Percentiles rank a stretch among this genome's conserved stretches.
Conservation (phyloP, 495 filamentous ascomycete genomes). For the Xylaria cubensis region DNA sequence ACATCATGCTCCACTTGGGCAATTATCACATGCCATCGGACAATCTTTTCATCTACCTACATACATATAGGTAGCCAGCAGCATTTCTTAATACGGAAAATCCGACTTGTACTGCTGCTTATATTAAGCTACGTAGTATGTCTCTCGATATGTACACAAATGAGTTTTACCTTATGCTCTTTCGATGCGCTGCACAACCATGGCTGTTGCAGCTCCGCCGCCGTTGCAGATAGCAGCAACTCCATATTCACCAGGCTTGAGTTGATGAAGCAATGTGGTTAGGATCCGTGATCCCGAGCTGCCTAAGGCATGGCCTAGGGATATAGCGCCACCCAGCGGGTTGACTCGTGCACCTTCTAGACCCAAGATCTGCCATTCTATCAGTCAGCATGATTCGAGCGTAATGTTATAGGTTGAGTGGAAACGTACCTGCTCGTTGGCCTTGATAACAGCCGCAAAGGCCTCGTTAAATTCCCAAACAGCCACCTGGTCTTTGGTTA, state of each 20-base stretch:
- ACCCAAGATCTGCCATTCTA: constrained; percentile 68
- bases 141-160: not conserved
- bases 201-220: constrained; percentile 86
- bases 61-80: not conserved
- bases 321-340: constrained; percentile 87
- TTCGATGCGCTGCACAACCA: constrained; percentile 90
- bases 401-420: not conserved
- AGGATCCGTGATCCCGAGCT: constrained; percentile 94
- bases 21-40: not conserved
- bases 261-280: constrained; percentile 85
- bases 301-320: constrained; percentile 91
- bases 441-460: constrained; percentile 94
- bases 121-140: not conserved
- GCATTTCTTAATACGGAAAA: not conserved
- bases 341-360: constrained; percentile 82
- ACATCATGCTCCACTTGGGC: constrained; percentile 1
- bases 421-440: constrained; percentile 78
- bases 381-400: constrained; percentile 33
- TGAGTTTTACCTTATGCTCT: constrained; percentile 48
- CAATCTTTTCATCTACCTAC: not conserved
- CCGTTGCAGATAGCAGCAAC: constrained; percentile 97
- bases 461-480: constrained; percentile 99
- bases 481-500: constrained; percentile 85
- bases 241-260: constrained; percentile 91
- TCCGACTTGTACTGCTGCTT: not conserved